Evolutionary conservation across 176 grass and related monocot species (phyloP), one percentile per base, ranked within the genome.

Genomic region (Aegilops tauschii): DNA sequence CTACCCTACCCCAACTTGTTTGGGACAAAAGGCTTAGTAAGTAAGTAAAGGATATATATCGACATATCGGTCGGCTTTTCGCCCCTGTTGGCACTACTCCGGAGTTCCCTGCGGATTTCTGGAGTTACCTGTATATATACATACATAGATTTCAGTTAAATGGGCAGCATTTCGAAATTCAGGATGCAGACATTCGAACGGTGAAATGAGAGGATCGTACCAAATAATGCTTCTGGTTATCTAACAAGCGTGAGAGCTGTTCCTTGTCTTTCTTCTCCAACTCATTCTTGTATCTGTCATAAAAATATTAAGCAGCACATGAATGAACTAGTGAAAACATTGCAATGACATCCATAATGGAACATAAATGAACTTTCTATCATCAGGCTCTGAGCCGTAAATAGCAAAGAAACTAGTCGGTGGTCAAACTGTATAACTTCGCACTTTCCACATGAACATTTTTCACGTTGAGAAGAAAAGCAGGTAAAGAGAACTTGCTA

Each of bases 161-260:
- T 21, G 79, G 23, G 23, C 23, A 25, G 23, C 23, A 25, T 25
- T 25, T 25, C 23, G 23, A 25, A 25, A 25, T 25, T 25, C 23
- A 25, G 3, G 49, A 82, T 70, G 62, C 49, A 36, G 17, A 37
- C 40, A 20, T 66, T 47, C 6, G 1, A 36, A 65, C 1, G 3
- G 7, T 14, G 23, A 29, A 61, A 70, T 10, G 23, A 63, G 63
- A 36, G 8, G 56, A 63, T 4, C 61, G 20, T 93, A 98, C 96
- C 84, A 96, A 86, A 88, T 98, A 90, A 74, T 98, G 96, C 47
- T 98, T 98, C 84, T 98, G 96, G 67, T 91, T 80, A 91, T 96
- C 92, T 61, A 96, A 83, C 77, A 98, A 86, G 16, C 70, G 56
- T 39, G 20, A 16, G 82, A 98, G 88, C 39, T 89, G 89, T 63